Evolutionary conservation across 345 rosid species (phyloP).

Genomic region (Euphorbia lathyris): DNA sequence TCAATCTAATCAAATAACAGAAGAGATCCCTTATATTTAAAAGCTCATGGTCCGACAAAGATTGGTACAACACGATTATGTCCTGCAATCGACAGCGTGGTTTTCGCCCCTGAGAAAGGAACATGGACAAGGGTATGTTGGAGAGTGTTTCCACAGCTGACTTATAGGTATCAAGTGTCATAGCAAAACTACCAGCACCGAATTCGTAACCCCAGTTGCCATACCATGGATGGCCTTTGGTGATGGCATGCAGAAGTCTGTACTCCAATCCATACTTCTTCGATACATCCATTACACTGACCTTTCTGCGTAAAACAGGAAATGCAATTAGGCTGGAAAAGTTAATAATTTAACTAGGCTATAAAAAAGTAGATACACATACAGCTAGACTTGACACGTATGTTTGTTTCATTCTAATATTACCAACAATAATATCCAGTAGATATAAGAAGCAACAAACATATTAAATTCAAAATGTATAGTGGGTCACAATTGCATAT

Average conservation of each 20-base stretch:
- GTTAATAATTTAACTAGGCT: not conserved
- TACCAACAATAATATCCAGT: not conserved
- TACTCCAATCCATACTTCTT: constrained; percentile 60
- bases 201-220: constrained; percentile 76
- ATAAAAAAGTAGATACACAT: not conserved
- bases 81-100: constrained; percentile 37
- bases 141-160: constrained; percentile 50
- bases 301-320: constrained; percentile 41
- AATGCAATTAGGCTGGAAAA: not conserved
- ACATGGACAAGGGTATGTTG: constrained; percentile 35
- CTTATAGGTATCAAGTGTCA: constrained; percentile 47
- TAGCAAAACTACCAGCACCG: constrained; percentile 61
- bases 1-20: constrained; percentile 42
- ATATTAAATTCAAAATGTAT: too few species aligned
- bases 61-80: constrained; percentile 43
- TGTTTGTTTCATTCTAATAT: not conserved
- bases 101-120: constrained; percentile 34
- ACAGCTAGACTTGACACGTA: not conserved
- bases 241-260: constrained; percentile 58
- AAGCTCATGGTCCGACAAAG: constrained; percentile 48
- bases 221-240: constrained; percentile 60
- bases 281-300: constrained; percentile 76
- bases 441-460: not conserved
- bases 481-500: too few species aligned
- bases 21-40: constrained; percentile 52